A percentile compares a stretch with the other conserved stretches of the same genome.
Evolutionary conservation across 2,329 filamentous ascomycete species (phyloP).

Genomic region (Tricladium varicosporioides): DNA sequence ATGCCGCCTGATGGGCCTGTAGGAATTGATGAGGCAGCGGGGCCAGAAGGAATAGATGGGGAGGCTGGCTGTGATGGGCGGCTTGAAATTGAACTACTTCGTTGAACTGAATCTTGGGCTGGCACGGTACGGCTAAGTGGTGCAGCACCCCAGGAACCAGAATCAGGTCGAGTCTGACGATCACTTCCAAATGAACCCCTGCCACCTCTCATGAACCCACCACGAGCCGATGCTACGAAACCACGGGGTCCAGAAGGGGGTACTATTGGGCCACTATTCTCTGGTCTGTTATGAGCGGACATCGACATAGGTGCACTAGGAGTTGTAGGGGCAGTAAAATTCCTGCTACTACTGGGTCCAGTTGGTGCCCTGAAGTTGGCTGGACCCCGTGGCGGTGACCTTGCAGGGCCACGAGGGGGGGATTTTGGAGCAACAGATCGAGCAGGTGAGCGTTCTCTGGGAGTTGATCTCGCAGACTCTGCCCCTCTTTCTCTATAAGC

Average conservation of each 20-base stretch:
- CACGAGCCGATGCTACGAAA: constrained; percentile 27
- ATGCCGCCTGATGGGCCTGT: constrained; percentile 30
- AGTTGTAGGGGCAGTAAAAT: constrained; percentile 28
- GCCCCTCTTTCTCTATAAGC: constrained; percentile 30
- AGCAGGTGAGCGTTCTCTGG: constrained; percentile 31
- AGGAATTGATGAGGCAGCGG: constrained; percentile 21
- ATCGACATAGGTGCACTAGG: constrained; percentile 17
- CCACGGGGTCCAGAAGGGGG: constrained; percentile 36
- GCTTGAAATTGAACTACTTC: constrained; percentile 18
- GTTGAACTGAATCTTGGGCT: constrained; percentile 14
- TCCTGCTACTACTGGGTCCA: constrained; percentile 32
- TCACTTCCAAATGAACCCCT: constrained; percentile 31
- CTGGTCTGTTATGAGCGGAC: constrained; percentile 22
- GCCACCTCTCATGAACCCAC: constrained; percentile 29
- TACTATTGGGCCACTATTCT: constrained; percentile 18
- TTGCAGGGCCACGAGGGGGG: constrained; percentile 33
- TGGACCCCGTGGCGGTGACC: constrained; percentile 35
- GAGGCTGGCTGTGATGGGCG: constrained; percentile 27
- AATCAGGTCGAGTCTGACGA: constrained; percentile 27
- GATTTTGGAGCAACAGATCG: constrained; percentile 30
- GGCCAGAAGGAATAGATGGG: constrained; percentile 27
- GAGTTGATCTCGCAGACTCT: constrained; percentile 31
- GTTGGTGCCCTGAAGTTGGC: constrained; percentile 33
- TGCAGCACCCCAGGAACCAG: constrained; percentile 29
- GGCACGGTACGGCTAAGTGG: constrained; percentile 23